Conservation (phyloP, 345 rosid species). For the Brassica incana region DNA sequence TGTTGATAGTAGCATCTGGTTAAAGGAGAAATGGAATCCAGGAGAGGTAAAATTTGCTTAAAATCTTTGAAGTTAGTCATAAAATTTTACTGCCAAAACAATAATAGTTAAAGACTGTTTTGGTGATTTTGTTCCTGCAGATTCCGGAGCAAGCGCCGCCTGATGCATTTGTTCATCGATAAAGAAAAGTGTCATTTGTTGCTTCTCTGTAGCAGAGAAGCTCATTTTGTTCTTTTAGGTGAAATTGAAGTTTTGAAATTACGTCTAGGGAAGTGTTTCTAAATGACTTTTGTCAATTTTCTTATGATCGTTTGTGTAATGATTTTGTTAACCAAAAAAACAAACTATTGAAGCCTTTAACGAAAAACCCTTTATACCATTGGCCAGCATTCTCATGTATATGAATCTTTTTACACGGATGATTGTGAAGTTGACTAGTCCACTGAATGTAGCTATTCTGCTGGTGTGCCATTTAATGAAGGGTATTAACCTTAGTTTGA, state of each 20-base stretch:
- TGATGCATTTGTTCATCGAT: conserved; percentile 24
- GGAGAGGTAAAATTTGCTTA: conserved; percentile 68
- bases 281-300: neutral
- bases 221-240: neutral
- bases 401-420: too few species aligned
- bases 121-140: conserved; percentile 21
- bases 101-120: neutral
- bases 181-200: neutral
- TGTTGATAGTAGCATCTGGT: conserved; percentile 65
- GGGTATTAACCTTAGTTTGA: conserved; percentile 22
- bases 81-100: neutral
- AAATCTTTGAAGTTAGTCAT: neutral
- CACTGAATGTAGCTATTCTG: too few species aligned
- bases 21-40: conserved; percentile 72
- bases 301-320: neutral
- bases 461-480: neutral
- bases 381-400: too few species aligned
- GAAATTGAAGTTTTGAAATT: conserved; percentile 13
- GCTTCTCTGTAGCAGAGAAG: neutral
- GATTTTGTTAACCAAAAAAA: neutral
- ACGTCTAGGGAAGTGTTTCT: conserved; percentile 12
- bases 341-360: neutral
- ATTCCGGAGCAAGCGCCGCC: conserved; percentile 43
- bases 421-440: too few species aligned
- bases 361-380: too few species aligned